Percentiles rank a stretch among this genome's conserved stretches.
These are phyloP conservation scores for Gastrodia elata DNA, from an alignment of 106 monocot genomes.

Conservation along the genomic window DNA sequence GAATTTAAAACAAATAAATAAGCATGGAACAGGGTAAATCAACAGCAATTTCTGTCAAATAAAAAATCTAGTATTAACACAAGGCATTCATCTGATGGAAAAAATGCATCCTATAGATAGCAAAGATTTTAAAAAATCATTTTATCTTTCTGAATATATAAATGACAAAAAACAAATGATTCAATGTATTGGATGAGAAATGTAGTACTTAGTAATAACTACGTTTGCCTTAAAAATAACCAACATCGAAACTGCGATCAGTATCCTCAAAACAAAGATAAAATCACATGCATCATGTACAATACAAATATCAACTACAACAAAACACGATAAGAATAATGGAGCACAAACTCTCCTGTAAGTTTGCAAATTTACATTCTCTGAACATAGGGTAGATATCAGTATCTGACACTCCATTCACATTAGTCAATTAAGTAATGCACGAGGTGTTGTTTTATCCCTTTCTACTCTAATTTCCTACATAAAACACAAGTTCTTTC, in stretches of 20 bases:
- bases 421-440: not conserved
- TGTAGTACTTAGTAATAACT: not conserved
- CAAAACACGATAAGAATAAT: not conserved
- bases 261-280: not conserved
- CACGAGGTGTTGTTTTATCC: not conserved
- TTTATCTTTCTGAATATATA: not conserved
- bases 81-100: not conserved
- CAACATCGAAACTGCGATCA: not conserved
- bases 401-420: not conserved
- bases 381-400: not conserved
- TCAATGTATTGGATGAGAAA: not conserved
- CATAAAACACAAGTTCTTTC: not conserved
- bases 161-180: not conserved
- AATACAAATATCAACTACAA: not conserved
- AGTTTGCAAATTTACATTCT: not conserved
- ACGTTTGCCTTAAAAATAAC: not conserved
- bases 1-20: conserved; percentile 7
- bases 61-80: not conserved
- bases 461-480: no score
- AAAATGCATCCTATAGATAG: not conserved
- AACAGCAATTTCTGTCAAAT: not conserved
- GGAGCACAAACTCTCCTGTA: not conserved
- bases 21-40: conserved; percentile 2
- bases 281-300: not conserved
- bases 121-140: not conserved